These are phyloP conservation scores for Arachis hypogaea DNA, from an alignment of 306 rosid species.

Conservation along the genomic window DNA sequence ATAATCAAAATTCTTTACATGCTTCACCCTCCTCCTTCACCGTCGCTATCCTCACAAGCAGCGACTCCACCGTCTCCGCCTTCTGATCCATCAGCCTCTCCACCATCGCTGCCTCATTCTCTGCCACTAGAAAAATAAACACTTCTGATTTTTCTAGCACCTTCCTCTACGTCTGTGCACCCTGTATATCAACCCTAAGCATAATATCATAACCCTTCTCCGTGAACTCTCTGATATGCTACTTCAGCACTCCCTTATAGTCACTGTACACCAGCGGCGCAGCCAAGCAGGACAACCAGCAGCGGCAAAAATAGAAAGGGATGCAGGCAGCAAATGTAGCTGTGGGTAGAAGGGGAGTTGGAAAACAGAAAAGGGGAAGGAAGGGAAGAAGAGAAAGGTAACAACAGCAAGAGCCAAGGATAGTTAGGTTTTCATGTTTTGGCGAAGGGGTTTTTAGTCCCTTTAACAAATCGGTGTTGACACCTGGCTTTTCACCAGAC, in stretches of 20 bases:
- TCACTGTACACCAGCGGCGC: constrained; percentile 78
- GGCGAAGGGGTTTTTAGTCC: too few relatives aligned
- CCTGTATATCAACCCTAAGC: constrained; percentile 89
- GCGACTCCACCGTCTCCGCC: constrained; percentile 75
- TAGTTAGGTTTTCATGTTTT: too few relatives aligned
- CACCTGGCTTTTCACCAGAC: too few relatives aligned
- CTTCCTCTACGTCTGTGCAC: constrained; percentile 77
- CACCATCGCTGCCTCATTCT: constrained; percentile 76
- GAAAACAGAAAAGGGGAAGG: too few relatives aligned
- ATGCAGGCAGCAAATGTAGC: too few relatives aligned
- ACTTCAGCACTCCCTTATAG: constrained; percentile 87
- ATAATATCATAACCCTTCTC: constrained; percentile 77
- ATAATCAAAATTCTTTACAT: constrained; percentile 71
- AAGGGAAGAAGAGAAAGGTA: too few relatives aligned
- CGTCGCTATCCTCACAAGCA: constrained; percentile 79
- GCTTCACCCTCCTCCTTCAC: constrained; percentile 91
- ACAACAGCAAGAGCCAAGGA: too few relatives aligned
- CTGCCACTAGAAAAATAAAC: constrained; percentile 75
- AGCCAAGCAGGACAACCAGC: too few relatives aligned
- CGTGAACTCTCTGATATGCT: constrained; percentile 79
- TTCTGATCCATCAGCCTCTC: constrained; percentile 81
- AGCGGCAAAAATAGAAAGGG: too few relatives aligned
- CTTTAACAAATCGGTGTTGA: too few relatives aligned
- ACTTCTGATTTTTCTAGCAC: constrained; percentile 73
- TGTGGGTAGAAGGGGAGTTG: too few relatives aligned